A percentile compares a stretch with the other conserved stretches of the same genome.
Evolutionary conservation across 768 basidiomycete genomes (phyloP).

Genomic region (Naganishia vaughanmartiniae): DNA sequence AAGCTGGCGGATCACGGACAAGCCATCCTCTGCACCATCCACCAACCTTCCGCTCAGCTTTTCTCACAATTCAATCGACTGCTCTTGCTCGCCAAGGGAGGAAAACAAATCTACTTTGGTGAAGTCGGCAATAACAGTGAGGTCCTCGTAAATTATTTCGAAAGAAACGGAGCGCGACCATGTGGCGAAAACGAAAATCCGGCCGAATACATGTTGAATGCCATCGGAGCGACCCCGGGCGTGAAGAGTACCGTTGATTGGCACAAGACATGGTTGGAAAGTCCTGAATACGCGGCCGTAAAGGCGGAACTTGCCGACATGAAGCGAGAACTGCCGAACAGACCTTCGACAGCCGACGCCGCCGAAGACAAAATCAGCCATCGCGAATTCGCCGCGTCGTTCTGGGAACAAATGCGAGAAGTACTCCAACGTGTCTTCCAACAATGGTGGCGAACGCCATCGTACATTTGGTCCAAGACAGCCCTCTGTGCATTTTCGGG

Average conservation of each 20-base stretch:
- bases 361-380: slow-evolving; percentile 51
- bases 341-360: slow-evolving; percentile 44
- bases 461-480: slow-evolving; percentile 53
- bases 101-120: slow-evolving; percentile 91
- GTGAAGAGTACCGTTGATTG: slow-evolving; percentile 65
- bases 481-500: slow-evolving; percentile 35
- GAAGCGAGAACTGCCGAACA: slow-evolving; percentile 55
- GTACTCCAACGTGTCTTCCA: slow-evolving; percentile 51
- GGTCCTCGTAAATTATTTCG: slow-evolving; percentile 72
- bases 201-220: slow-evolving; percentile 61
- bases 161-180: slow-evolving; percentile 62
- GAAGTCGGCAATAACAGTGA: slow-evolving; percentile 74
- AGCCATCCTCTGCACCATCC: slow-evolving; percentile 37
- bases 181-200: slow-evolving; percentile 75
- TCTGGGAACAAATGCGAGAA: slow-evolving; percentile 37
- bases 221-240: slow-evolving; percentile 71
- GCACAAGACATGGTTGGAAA: slow-evolving; percentile 62
- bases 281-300: slow-evolving; percentile 59
- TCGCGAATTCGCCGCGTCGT: slow-evolving; percentile 44
- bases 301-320: slow-evolving; percentile 58
- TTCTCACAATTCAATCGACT: slow-evolving; percentile 76
- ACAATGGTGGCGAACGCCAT: slow-evolving; percentile 53
- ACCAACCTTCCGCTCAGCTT: slow-evolving; percentile 65
- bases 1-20: slow-evolving; percentile 55
- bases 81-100: slow-evolving; percentile 65